Evolutionary conservation across 805 yeast genomes (phyloP).

Genomic region (Ogataea degrootiae): DNA sequence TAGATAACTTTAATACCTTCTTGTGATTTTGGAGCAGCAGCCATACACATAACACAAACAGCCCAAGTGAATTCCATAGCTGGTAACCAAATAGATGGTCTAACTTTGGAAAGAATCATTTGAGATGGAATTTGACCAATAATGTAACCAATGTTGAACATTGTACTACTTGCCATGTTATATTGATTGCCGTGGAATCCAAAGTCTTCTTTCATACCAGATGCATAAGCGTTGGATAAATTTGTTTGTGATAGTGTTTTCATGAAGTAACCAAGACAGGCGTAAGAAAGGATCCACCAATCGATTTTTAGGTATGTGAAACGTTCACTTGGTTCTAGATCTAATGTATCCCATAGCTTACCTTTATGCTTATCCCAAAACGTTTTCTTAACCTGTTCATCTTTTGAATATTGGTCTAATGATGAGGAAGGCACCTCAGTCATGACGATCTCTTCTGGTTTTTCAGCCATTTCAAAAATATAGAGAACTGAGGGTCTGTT

Average conservation of each 20-base stretch:
- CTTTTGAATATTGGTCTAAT: neutral
- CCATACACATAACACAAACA: slow-evolving; percentile 12
- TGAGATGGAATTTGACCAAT: slow-evolving; percentile 59
- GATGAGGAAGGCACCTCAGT: neutral
- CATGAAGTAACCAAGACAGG: slow-evolving; percentile 40
- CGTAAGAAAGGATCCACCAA: slow-evolving; percentile 33
- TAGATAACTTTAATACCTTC: slow-evolving; percentile 42
- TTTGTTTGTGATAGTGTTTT: slow-evolving; percentile 54
- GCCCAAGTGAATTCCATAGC: slow-evolving; percentile 18
- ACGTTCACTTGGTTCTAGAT: slow-evolving; percentile 39
- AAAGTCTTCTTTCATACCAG: slow-evolving; percentile 53
- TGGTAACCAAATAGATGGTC: slow-evolving; percentile 14
- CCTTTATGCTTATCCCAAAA: slow-evolving; percentile 14
- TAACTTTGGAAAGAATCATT: slow-evolving; percentile 19
- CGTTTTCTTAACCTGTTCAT: neutral
- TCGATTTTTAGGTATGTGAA: slow-evolving; percentile 31
- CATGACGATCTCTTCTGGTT: neutral
- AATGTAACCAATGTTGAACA: slow-evolving; percentile 39
- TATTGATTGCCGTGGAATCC: slow-evolving; percentile 5
- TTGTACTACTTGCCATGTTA: slow-evolving; percentile 1
- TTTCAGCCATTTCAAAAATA: neutral
- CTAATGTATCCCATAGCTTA: slow-evolving; percentile 17
- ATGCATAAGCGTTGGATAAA: slow-evolving; percentile 50
- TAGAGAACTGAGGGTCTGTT: neutral
- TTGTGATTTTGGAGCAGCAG: slow-evolving; percentile 24